Evolutionary conservation across 2,329 filamentous ascomycete genomes (phyloP).

Genomic region (Verticillium klebahnii): DNA sequence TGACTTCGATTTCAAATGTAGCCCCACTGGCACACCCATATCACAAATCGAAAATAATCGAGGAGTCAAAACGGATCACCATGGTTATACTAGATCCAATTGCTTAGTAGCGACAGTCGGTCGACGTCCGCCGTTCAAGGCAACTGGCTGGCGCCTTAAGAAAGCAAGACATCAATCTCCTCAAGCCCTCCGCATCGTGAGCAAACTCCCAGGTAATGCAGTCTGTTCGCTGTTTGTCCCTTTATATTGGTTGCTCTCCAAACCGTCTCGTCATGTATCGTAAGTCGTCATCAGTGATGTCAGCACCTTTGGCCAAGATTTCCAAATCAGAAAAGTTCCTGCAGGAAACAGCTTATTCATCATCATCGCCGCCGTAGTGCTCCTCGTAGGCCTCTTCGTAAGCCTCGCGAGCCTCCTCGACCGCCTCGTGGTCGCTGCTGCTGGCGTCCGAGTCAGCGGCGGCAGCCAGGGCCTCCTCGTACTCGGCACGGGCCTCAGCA

Average conservation of each 20-base stretch:
- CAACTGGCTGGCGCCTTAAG: no score
- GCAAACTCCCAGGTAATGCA: neutral
- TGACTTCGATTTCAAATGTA: no score
- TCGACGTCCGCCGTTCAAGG: no score
- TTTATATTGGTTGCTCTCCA: neutral
- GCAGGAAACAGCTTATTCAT: neutral
- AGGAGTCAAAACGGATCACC: no score
- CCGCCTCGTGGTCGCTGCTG: slow-evolving; percentile 46
- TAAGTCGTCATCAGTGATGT: neutral
- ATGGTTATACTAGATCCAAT: no score
- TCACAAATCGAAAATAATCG: no score
- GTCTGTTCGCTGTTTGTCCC: neutral
- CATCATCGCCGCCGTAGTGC: slow-evolving; percentile 26
- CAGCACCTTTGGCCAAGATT: neutral
- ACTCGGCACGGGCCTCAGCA: slow-evolving; percentile 35
- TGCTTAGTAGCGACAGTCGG: no score
- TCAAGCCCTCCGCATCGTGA: neutral
- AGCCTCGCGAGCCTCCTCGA: slow-evolving; percentile 47
- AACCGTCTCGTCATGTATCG: neutral
- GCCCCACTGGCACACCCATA: no score
- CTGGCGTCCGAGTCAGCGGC: slow-evolving; percentile 38
- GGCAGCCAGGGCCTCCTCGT: slow-evolving; percentile 35
- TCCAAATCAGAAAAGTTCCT: neutral
- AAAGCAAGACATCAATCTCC: no score
- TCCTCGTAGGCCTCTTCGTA: slow-evolving; percentile 47